Conservation (phyloP, 352 stramenopile genomes). For the Globisporangium iwayamae region DNA sequence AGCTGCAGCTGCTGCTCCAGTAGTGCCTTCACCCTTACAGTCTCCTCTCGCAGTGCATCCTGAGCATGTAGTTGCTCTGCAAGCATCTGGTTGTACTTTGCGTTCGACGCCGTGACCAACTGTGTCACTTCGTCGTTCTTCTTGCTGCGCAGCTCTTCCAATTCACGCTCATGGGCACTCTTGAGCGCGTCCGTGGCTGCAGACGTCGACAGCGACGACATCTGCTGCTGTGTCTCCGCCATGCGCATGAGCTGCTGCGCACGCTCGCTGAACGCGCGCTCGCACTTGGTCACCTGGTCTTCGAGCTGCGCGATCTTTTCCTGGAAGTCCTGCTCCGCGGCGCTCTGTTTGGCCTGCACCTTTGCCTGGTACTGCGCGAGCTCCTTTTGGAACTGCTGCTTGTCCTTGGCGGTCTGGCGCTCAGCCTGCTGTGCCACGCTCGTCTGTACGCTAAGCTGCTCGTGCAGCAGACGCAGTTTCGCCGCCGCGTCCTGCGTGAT, state of each 20-base stretch:
- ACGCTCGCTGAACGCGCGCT: constrained; percentile 39
- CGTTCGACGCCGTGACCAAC: constrained; percentile 61
- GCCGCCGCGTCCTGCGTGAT: constrained; percentile 48
- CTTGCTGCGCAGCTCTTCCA: constrained; percentile 30
- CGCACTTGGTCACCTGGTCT: constrained; percentile 28
- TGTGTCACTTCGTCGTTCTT: constrained; percentile 61
- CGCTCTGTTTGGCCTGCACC: constrained; percentile 15
- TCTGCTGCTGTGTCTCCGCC: constrained; percentile 27
- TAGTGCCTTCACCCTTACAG: constrained; percentile 12
- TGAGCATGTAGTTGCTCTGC: constrained; percentile 60
- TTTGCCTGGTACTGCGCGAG: constrained; percentile 31
- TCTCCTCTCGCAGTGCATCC: constrained; percentile 39
- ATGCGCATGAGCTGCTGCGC: constrained; percentile 37
- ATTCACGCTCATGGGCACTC: constrained; percentile 14
- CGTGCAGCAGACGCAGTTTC: constrained; percentile 47
- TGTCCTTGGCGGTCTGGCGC: constrained; percentile 29
- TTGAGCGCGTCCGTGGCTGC: constrained; percentile 17
- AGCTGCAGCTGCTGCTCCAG: constrained; percentile 18
- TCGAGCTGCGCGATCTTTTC: constrained; percentile 41
- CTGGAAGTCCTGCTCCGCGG: constrained; percentile 32
- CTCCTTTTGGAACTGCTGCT: constrained; percentile 36
- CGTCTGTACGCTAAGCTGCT: constrained; percentile 33
- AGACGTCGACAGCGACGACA: constrained; percentile 9
- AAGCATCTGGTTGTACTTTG: constrained; percentile 76
- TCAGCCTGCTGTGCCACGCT: constrained; percentile 28